Base-by-base conservation (phyloP, 2,329 filamentous ascomycete species). In the Ampelomyces quisqualis region DNA sequence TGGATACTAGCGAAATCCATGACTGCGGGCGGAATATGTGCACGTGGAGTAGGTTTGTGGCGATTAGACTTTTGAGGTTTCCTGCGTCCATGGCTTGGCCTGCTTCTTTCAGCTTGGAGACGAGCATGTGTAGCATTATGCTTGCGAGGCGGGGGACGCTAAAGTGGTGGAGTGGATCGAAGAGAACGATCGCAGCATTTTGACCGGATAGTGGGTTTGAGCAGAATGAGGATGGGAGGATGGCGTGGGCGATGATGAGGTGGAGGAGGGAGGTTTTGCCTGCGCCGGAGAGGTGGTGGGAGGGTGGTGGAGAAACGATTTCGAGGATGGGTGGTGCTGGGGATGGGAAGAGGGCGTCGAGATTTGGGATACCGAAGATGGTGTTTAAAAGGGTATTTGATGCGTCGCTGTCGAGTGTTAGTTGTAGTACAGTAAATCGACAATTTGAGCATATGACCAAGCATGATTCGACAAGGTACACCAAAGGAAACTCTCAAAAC, bases 231-330 rank as follows among this genome's bases (percentile, higher is more conserved):
- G 45, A 3, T 1, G 80, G 79, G 0, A 84, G 68, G 7, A 81
- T 67, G 22, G 76, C 72, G 7, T 72, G 55, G 2, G 75, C 72
- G 19, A 72, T 71, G 27, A 84, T 62, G 44, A 78, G 73, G 63
- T 83, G 81, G 23, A 84, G 66, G 0, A 85, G 58, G 23, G 79
- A 75, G 1, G 80, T 78, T 62, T 82, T 83, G 7, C 81, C 81
- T 8, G 73, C 68, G 18, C 72, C 73, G 3, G 78, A 60, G 7
- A 56, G 47, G 29, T 64, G 57, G 36, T 60, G 44, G 67, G 9
- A 41, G 21, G 47, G 19, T 33, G 68, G 67, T 23, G 69, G 64
- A 35, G 78, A 79, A 14, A 75, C 71, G 31, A 84, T 68, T 56
- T 83, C 79, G 35, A 84, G 51, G 4, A 63, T 40, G n/a, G 54